These are phyloP conservation scores for Panellus pusillus DNA, from an alignment of 768 basidiomycete species.

Conservation along the genomic window DNA sequence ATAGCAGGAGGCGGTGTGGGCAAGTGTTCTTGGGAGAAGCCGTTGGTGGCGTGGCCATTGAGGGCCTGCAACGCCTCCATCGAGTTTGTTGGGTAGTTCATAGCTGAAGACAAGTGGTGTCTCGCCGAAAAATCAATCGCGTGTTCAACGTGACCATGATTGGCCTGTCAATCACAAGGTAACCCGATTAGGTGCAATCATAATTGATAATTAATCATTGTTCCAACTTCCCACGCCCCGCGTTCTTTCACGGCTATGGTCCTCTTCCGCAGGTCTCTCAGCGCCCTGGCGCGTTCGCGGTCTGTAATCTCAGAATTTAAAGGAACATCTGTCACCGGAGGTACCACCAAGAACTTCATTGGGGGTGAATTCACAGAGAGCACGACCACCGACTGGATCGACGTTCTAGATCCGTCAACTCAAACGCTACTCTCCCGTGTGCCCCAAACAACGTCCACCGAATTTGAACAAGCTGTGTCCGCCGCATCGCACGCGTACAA, in stretches of 20 bases:
- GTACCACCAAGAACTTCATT: constrained; percentile 88
- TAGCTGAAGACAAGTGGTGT: neutral
- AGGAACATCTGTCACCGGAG: constrained; percentile 85
- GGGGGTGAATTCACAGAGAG: constrained; percentile 89
- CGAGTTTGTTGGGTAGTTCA: no score
- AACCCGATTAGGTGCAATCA: no score
- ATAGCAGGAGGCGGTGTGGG: constrained; percentile 1
- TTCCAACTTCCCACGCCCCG: no score
- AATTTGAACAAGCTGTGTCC: constrained; percentile 82
- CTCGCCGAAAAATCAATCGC: neutral
- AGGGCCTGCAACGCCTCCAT: neutral
- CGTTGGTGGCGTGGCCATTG: neutral
- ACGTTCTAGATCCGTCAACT: constrained; percentile 91
- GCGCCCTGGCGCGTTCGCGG: constrained; percentile 47
- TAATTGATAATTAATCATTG: no score
- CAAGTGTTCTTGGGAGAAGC: neutral
- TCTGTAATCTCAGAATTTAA: constrained; percentile 84
- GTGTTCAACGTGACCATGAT: no score
- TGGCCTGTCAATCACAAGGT: no score
- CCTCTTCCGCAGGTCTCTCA: constrained; percentile 41
- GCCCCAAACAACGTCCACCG: constrained; percentile 79
- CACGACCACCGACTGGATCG: constrained; percentile 75
- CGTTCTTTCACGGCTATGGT: neutral
- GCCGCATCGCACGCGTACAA: constrained; percentile 86
- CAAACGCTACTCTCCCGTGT: constrained; percentile 88